Conservation (phyloP, 2,329 filamentous ascomycete genomes). For the Apiospora saccharicola region DNA sequence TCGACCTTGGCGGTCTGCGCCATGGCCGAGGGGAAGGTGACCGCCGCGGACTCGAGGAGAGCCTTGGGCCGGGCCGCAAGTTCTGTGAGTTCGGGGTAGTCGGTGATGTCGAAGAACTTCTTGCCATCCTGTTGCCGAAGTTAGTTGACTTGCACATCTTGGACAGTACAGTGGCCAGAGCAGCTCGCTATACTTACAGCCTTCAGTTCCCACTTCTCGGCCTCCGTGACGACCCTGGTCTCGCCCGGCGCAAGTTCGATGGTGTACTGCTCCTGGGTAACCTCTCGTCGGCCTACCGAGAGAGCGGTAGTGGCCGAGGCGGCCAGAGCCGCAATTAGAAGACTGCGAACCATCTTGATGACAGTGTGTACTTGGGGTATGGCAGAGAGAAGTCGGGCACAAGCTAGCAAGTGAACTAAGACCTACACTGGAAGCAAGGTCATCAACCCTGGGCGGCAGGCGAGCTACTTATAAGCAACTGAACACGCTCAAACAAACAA, state of each 20-base stretch:
- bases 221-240: conserved; percentile 73
- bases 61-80: conserved; percentile 34
- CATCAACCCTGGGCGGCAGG: not conserved
- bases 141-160: not conserved
- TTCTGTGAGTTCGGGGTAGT: conserved; percentile 64
- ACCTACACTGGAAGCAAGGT: too few relatives aligned
- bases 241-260: conserved; percentile 73
- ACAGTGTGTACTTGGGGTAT: not conserved
- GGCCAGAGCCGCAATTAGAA: conserved; percentile 35
- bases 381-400: not conserved
- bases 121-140: conserved; percentile 63
- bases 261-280: conserved; percentile 35
- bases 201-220: conserved; percentile 76
- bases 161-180: not conserved
- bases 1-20: conserved; percentile 63
- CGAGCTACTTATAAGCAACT: not conserved
- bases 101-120: conserved; percentile 82
- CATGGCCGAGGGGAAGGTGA: conserved; percentile 64
- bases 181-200: conserved; percentile 55
- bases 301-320: conserved; percentile 33
- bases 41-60: conserved; percentile 51
- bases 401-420: not conserved
- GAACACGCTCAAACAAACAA: not conserved
- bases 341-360: conserved; percentile 34
- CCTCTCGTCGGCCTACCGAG: conserved; percentile 31